Base-by-base conservation (phyloP, 2,329 filamentous ascomycete genomes). In the Cytospora schulzeri region DNA sequence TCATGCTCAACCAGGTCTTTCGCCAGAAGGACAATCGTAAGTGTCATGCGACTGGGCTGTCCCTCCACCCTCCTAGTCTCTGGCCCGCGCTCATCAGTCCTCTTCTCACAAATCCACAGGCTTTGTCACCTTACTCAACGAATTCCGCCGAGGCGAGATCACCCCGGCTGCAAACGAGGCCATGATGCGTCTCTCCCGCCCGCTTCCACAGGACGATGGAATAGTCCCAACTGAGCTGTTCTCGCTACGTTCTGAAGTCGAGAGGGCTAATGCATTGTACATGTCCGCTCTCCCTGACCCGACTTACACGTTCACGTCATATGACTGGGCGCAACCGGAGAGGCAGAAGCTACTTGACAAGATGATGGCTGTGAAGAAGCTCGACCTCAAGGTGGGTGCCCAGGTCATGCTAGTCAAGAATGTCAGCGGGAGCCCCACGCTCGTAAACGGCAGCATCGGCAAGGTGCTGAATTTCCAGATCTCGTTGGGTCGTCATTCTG, bases 331-430 rank as follows among this genome's bases (percentile, higher is more conserved):
- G 19, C 88, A 90, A 71, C 78, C 80, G 45, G 74, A 83, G 64
- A 85, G 88, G 28, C 86, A 89, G 54, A 88, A 84, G 68, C 75
- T 92, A 0, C 78, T 92, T 2, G 75, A 81, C 3, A 90, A 87
- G 69, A 91, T 89, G 79, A 91, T 92, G 84, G 90, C 89, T 0
- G 88, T 89, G 0, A 82, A 83, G 67, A 70, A 75, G 0, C 83
- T 92, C 22, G 81, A 85, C 41, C 77, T 92, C 35, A 92, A 92
- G 73, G 89, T 90, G 69, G 89, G 89, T 9, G 86, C 89, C 0
- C 90, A 92, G 72, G 90, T 92, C 60, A 92, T 92, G 90, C 78
- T 92, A 17, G 91, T 92, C 76, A 92, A 92, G 73, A 92, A 92
- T 69, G 87, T 91, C 75, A 89, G 92, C 71, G 88, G 91, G 51